These are phyloP conservation scores for Coniochaeta sp. DNA, from an alignment of 2,329 filamentous ascomycete species.

Conservation along the genomic window DNA sequence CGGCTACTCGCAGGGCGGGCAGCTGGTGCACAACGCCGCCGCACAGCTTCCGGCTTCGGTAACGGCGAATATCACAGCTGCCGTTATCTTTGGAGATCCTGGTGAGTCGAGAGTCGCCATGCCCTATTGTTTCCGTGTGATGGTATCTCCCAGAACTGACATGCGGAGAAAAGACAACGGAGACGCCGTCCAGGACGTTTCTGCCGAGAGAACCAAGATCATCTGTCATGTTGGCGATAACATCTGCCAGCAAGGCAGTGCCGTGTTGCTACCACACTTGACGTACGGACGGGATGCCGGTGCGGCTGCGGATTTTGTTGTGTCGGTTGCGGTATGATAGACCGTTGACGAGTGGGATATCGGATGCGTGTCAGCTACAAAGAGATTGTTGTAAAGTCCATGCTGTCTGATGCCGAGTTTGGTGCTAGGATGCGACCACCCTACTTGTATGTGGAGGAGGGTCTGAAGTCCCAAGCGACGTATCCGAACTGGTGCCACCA, in stretches of 20 bases:
- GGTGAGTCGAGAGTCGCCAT: slow-evolving; percentile 7
- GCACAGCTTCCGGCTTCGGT: slow-evolving; percentile 10
- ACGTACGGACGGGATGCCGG: too few relatives aligned
- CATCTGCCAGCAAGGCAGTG: slow-evolving; percentile 18
- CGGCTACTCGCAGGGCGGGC: slow-evolving; percentile 27
- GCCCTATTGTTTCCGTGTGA: too few relatives aligned
- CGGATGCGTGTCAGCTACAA: too few relatives aligned
- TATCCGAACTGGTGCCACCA: not conserved
- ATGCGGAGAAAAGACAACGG: slow-evolving; percentile 11
- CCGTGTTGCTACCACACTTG: slow-evolving; percentile 17
- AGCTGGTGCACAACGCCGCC: slow-evolving; percentile 19
- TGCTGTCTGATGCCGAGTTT: too few relatives aligned
- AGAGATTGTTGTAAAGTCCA: too few relatives aligned
- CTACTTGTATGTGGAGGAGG: not conserved
- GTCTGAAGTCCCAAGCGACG: not conserved
- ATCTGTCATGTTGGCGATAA: slow-evolving; percentile 16
- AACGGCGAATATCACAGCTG: slow-evolving; percentile 14
- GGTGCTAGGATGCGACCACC: too few relatives aligned
- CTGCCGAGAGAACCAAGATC: slow-evolving; percentile 9
- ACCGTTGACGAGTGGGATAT: not conserved
- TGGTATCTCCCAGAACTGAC: too few relatives aligned
- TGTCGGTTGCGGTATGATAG: not conserved
- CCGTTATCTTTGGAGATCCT: slow-evolving; percentile 22
- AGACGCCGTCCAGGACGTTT: slow-evolving; percentile 9
- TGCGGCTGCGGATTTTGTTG: slow-evolving; percentile 17